Evolutionary conservation across 2,329 filamentous ascomycete species (phyloP), one percentile per base, ranked within the genome.

Genomic region (Monosporascus cannonballus): DNA sequence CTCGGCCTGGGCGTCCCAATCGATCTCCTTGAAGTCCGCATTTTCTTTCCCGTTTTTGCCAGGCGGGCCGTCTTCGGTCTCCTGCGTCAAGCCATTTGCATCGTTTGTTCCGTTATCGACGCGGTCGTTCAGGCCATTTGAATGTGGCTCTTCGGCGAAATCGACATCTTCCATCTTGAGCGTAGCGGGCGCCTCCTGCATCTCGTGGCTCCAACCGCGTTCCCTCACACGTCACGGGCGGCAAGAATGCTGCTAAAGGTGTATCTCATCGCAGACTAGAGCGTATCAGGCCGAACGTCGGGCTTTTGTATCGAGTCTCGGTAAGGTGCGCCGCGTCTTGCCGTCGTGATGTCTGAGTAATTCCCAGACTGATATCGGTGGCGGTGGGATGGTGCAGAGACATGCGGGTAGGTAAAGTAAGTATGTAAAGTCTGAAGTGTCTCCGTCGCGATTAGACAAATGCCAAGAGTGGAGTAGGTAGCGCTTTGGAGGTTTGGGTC

Each of bases 1-100:
- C 38, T 58, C 57, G 34, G 59, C 64, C 52, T 66, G 65, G 48
- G 57, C 54, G 41, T 55, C 57, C 65, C 65, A 67, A 57, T 67
- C 61, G 36, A 65, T 64, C 30, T 58, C 48, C 18, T 56, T 47
- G 24, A 65, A 61, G 4, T 59, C 48, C 15, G 55, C 46, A 27
- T 54, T 56, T 22, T 57, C 51, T 44, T 58, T 54, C 47, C 61
- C 57, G 51, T 60, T 14, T 14, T 34, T 34, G 30, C 30, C 36
- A 27, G 47, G 7, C n/a, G 9, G 47, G 11, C 22, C 17, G 36
- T 22, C 47, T 25, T 38, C 47, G 8, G 27, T 48, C 30, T 48
- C 36, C 36, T 22, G 47, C 15, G 30, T 18, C n/a, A 14, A n/a
- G 42, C 41, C 47, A 30, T 50, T 45, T 20, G 25, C 38, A 30